Percentiles rank a stretch among this genome's conserved stretches.
Evolutionary conservation across 2,329 filamentous ascomycete genomes (phyloP).

Genomic region (Diaporthe helianthi): DNA sequence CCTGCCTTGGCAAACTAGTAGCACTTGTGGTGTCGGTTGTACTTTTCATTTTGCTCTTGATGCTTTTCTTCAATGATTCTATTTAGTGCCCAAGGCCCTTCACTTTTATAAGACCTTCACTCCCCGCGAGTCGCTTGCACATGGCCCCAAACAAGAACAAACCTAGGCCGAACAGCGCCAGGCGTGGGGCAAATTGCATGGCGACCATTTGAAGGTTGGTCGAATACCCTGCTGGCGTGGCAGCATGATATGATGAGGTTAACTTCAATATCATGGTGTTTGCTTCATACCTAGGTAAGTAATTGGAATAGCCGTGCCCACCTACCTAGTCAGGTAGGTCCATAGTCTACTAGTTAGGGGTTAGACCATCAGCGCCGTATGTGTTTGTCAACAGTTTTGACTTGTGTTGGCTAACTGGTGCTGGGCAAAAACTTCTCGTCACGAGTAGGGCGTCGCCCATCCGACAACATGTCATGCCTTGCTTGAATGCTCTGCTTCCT

Average conservation of each 20-base stretch:
- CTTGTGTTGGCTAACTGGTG: not conserved
- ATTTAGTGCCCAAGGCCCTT: not conserved
- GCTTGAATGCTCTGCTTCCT: too few relatives aligned
- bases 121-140: not conserved
- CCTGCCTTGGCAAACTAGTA: not conserved
- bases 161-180: conserved; percentile 12
- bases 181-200: not conserved
- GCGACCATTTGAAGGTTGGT: not conserved
- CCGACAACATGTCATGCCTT: not conserved
- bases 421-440: not conserved
- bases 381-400: not conserved
- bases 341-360: too few relatives aligned
- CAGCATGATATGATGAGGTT: not conserved
- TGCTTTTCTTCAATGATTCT: too few relatives aligned
- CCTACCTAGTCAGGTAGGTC: too few relatives aligned
- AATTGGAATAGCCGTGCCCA: not conserved
- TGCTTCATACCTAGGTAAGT: not conserved
- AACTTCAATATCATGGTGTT: too few relatives aligned
- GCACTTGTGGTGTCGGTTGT: conserved; percentile 6
- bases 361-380: not conserved
- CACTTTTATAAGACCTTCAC: conserved; percentile 3
- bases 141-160: not conserved
- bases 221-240: not conserved
- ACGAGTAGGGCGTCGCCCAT: not conserved
- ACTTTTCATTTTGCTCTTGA: not conserved